Percentiles rank a stretch among this genome's conserved stretches.
Conservation (phyloP, 495 filamentous ascomycete genomes). For the Aspergillus leporis region DNA sequence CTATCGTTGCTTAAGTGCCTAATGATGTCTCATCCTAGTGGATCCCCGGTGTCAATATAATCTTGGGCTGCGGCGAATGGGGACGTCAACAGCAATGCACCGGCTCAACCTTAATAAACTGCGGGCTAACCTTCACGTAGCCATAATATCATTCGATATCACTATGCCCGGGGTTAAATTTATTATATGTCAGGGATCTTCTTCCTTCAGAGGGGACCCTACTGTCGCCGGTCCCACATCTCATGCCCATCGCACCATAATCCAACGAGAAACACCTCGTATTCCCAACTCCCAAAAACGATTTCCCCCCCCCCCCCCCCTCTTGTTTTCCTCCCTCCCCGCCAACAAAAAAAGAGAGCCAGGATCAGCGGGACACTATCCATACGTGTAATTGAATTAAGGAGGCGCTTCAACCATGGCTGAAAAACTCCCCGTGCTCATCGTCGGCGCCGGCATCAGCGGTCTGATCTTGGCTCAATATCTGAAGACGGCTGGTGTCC, state of each 20-base stretch:
- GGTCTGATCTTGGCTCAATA: slow-evolving; percentile 61
- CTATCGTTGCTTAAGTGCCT: too few relatives aligned
- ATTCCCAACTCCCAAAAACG: not conserved
- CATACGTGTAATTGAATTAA: too few relatives aligned
- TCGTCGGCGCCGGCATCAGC: slow-evolving; percentile 61
- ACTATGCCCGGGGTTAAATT: not conserved
- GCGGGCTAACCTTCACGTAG: too few relatives aligned
- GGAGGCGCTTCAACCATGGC: not conserved
- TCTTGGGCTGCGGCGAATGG: not conserved
- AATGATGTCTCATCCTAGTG: not conserved
- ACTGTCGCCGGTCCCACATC: not conserved
- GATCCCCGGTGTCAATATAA: not conserved
- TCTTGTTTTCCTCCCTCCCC: not conserved
- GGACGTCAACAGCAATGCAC: not conserved
- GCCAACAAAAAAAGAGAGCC: not conserved
- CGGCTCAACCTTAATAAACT: slow-evolving; percentile 1
- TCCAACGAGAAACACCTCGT: not conserved
- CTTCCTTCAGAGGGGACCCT: not conserved
- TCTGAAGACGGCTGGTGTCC: slow-evolving; percentile 46
- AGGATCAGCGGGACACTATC: not conserved
- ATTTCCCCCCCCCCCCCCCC: not conserved
- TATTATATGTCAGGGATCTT: not conserved
- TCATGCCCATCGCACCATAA: not conserved
- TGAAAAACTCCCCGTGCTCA: slow-evolving; percentile 39
- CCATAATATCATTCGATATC: not conserved